Percentiles rank a stretch among this genome's conserved stretches.
Conservation (phyloP, 164 flowering plant genomes). For the Dillenia turbinata region DNA sequence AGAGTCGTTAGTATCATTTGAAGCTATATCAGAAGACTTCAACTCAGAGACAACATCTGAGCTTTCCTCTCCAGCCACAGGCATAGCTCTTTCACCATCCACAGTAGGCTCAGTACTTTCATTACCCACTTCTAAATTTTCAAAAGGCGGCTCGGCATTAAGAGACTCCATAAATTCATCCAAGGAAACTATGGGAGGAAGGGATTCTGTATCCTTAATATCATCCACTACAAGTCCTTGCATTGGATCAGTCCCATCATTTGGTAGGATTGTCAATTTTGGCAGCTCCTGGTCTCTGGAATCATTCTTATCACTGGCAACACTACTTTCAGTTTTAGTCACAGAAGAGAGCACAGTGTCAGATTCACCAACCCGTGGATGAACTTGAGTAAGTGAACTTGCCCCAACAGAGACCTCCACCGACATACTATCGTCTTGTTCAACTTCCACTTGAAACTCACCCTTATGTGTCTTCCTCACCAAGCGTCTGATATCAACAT, state of each 20-base stretch:
- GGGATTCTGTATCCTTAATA: conserved; percentile 69
- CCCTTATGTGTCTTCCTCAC: conserved; percentile 98
- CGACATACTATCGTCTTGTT: conserved; percentile 52
- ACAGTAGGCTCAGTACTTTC: conserved; percentile 17
- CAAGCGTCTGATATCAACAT: conserved; percentile 82
- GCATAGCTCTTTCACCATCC: conserved; percentile 28
- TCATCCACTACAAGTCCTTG: conserved; percentile 77
- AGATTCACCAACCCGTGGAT: conserved; percentile 20
- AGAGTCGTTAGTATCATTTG: conserved; percentile 19
- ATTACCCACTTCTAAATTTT: conserved; percentile 43
- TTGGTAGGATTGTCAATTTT: conserved; percentile 38
- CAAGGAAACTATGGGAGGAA: conserved; percentile 92
- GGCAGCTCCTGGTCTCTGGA: conserved; percentile 20
- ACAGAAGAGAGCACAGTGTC: conserved; percentile 18
- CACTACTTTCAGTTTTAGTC: conserved; percentile 10
- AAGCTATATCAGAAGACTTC: conserved; percentile 26
- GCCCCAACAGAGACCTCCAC: conserved; percentile 65
- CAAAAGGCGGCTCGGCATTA: conserved; percentile 82
- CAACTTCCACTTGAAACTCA: conserved; percentile 86
- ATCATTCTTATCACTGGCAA: conserved; percentile 20
- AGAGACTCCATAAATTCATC: conserved; percentile 97
- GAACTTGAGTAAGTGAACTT: conserved; percentile 27
- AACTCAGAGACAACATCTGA: conserved; percentile 23
- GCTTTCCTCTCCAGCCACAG: conserved; percentile 30
- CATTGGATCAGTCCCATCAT: conserved; percentile 65